Evolutionary conservation across 805 yeast species (phyloP), one percentile per base, ranked within the genome.

Genomic region (Candida loeiensis): DNA sequence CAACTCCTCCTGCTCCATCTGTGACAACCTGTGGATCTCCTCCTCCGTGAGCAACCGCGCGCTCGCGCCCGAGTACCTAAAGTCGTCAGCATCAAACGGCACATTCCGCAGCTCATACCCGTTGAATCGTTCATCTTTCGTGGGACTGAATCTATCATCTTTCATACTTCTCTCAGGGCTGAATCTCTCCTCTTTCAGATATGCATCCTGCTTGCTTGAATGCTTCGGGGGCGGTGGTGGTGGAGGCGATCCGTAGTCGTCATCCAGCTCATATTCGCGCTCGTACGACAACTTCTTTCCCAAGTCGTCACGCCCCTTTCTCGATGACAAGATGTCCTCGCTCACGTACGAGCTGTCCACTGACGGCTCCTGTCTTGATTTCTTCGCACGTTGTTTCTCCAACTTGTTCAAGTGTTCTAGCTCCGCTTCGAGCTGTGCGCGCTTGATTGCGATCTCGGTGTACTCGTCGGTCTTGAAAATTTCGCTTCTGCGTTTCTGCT

Each of bases 21-120:
- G 65, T 6, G 64, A 58, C 19, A 61, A 47, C 31, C 56, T 51
- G 37, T 54, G 48, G 5, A 29, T 34, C 15, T 59, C 65, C 36
- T 58, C 64, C 14, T 61, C 66, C 6, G 56, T 50, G 22, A 49
- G 47, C 27, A 32, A 50, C 13, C 28, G 42, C 31, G 39, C 47
- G 35, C 42, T 36, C 26, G 50, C 51, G 1, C 55, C 63, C 2
- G 69, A 58, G 18, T 57, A 53, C 29, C 49, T 55, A 46, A 65
- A 65, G 40, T 64, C 67, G 28, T 66, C 69, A 3, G 68, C 63
- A 46, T 64, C 69, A 44, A 59, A 64, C 6, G 69, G 69, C 16
- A 53, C 49, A 27, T 28, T 40, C 32, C 19, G 30, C 6, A 6
- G 20, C n/a, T 18, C 27, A 9, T 28, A 13, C 35, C n/a, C 15